Conservation (phyloP, 1,284 basidiomycete genomes). For the Boletus sp. region DNA sequence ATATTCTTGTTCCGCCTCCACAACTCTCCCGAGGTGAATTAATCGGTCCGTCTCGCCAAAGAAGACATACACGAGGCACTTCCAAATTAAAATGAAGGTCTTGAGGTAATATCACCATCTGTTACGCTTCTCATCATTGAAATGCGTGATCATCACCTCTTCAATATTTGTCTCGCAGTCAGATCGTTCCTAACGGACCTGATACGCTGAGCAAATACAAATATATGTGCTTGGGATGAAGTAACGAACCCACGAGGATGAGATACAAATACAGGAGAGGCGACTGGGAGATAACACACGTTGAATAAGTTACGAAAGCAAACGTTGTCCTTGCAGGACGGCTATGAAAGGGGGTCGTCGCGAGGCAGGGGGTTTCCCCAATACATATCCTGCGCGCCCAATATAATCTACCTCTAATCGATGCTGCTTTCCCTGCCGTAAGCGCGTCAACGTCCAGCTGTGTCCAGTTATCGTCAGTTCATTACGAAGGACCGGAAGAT, state of each 20-base stretch:
- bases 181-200: constrained; percentile 30
- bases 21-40: constrained; percentile 18
- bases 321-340: constrained; percentile 44
- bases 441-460: constrained; percentile 68
- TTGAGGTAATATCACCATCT: constrained; percentile 36
- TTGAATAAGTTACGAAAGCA: constrained; percentile 30
- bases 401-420: constrained; percentile 68
- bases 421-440: constrained; percentile 58
- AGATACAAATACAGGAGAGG: constrained; percentile 32
- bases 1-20: constrained; percentile 15
- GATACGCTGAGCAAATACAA: constrained; percentile 11
- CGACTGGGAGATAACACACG: constrained; percentile 27
- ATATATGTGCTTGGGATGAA: constrained; percentile 20
- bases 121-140: constrained; percentile 26
- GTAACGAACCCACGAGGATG: constrained; percentile 30
- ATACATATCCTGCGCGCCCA: constrained; percentile 60
- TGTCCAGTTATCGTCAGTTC: constrained; percentile 10
- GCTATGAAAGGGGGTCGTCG: constrained; percentile 66
- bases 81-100: constrained; percentile 26
- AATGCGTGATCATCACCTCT: constrained; percentile 35
- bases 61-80: constrained; percentile 27
- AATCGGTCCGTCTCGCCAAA: constrained; percentile 13
- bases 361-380: constrained; percentile 43
- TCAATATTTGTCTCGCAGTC: constrained; percentile 25
- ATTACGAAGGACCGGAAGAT: neutral